Percentiles rank a stretch among this genome's conserved stretches.
phyloP scores from a whole-genome alignment of 768 basidiomycete genomes.

The Leccinellum rugosiceps region DNA sequence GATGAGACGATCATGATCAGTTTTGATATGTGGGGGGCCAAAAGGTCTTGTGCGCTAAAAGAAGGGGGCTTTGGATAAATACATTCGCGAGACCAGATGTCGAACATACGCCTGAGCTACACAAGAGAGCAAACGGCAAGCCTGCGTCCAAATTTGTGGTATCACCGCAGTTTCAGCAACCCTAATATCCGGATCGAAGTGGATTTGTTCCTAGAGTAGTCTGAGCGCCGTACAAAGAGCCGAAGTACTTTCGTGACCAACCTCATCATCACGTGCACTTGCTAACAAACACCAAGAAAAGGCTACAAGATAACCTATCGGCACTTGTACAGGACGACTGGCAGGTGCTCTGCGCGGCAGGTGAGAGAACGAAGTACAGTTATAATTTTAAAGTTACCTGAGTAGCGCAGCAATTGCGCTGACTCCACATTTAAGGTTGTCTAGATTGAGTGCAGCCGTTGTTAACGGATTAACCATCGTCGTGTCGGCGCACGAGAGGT shows the following conservation, averaged over 20 bases:
- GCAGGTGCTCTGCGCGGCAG: slow-evolving; percentile 42
- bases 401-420: slow-evolving; percentile 53
- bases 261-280: slow-evolving; percentile 47
- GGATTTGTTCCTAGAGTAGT: slow-evolving; percentile 41
- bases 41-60: slow-evolving; percentile 48
- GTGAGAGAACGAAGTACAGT: neutral
- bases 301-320: slow-evolving; percentile 58
- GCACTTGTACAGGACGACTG: slow-evolving; percentile 63
- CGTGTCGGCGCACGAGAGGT: slow-evolving; percentile 12
- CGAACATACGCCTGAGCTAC: slow-evolving; percentile 48
- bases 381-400: slow-evolving; percentile 35
- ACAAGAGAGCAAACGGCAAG: slow-evolving; percentile 48
- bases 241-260: neutral
- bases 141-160: slow-evolving; percentile 49
- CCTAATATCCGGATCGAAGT: slow-evolving; percentile 49
- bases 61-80: neutral
- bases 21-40: slow-evolving; percentile 54
- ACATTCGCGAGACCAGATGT: neutral
- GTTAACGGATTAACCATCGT: slow-evolving; percentile 46
- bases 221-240: slow-evolving; percentile 3
- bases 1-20: slow-evolving; percentile 51
- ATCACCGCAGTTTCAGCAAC: slow-evolving; percentile 49
- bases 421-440: slow-evolving; percentile 56
- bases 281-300: slow-evolving; percentile 50
- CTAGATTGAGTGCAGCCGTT: slow-evolving; percentile 53